Conservation (phyloP, 2,329 filamentous ascomycete genomes). For the Pseudophaeomoniella oleicola region DNA sequence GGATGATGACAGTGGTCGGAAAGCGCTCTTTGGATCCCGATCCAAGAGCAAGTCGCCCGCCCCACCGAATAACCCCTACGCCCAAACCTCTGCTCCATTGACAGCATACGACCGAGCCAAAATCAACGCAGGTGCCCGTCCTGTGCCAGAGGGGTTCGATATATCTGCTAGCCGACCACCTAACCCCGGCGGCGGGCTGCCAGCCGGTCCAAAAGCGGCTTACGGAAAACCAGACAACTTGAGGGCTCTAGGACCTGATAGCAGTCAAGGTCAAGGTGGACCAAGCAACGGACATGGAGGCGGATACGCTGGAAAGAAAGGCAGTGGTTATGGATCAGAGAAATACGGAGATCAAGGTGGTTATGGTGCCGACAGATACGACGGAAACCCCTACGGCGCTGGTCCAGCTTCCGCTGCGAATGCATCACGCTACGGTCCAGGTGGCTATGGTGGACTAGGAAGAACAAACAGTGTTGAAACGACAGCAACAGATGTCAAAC, state of each 20-base stretch:
- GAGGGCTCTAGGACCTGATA: constrained; percentile 3
- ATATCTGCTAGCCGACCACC: constrained; percentile 13
- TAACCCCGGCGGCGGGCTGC: constrained; percentile 9
- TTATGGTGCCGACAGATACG: constrained; percentile 39
- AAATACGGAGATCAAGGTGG: constrained; percentile 30
- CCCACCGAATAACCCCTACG: constrained; percentile 40
- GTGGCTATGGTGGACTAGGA: constrained; percentile 43
- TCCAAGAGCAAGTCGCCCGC: constrained; percentile 40
- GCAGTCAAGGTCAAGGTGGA: constrained; percentile 4
- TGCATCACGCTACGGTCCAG: constrained; percentile 25
- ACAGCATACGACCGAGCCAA: constrained; percentile 42
- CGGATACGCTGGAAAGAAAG: constrained; percentile 13
- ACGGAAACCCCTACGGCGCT: constrained; percentile 25
- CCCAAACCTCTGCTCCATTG: constrained; percentile 31
- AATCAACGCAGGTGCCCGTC: constrained; percentile 24
- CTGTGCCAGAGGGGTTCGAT: constrained; percentile 18
- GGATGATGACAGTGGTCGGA: constrained; percentile 35
- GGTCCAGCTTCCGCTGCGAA: constrained; percentile 17
- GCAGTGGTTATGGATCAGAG: constrained; percentile 25
- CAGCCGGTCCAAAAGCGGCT: constrained; percentile 7
- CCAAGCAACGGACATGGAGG: constrained; percentile 13
- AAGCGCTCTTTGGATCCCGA: constrained; percentile 43
- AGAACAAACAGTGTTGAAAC: constrained; percentile 34
- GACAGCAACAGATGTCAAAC: constrained; percentile 34
- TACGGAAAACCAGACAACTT: constrained; percentile 1